A percentile compares a stretch with the other conserved stretches of the same genome.
Conservation (phyloP, 139 green algal genomes). For the Chlamydomonas applanata region DNA sequence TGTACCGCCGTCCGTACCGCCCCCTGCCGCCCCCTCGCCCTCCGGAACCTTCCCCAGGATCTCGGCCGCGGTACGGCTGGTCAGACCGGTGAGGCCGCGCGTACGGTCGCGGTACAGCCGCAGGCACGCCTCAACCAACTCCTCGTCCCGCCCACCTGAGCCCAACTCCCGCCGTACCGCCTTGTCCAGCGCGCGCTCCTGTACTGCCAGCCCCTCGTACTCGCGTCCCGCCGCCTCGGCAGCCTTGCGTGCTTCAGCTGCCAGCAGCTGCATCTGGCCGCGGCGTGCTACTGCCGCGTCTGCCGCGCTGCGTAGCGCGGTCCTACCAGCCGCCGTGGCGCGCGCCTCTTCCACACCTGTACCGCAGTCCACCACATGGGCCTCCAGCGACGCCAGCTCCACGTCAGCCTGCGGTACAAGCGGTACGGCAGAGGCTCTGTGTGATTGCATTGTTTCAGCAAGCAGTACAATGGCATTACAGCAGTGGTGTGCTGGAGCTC, state of each 20-base stretch:
- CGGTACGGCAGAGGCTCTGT: neutral
- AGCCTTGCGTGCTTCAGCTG: neutral
- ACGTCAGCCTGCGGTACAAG: neutral
- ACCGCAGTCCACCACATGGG: neutral
- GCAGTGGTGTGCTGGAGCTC: no score
- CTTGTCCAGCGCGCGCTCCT: conserved; percentile 30
- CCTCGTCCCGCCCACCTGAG: neutral
- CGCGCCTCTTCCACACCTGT: neutral
- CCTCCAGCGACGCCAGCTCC: conserved; percentile 1
- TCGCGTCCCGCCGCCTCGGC: neutral
- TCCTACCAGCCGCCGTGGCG: neutral
- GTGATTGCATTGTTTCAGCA: neutral
- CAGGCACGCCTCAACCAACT: conserved; percentile 16
- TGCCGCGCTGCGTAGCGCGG: neutral
- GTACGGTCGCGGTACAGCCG: conserved; percentile 25
- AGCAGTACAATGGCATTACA: no score
- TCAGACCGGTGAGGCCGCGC: neutral
- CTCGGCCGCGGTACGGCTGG: conserved; percentile 6
- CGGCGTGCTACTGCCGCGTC: neutral
- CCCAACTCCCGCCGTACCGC: conserved; percentile 31
- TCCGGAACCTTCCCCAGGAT: conserved; percentile 28
- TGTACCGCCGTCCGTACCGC: neutral
- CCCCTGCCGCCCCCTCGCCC: neutral
- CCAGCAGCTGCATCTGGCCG: neutral
- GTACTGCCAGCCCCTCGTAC: neutral